Conservation (phyloP, 352 stramenopile species). For the Globisporangium paroecandrum region DNA sequence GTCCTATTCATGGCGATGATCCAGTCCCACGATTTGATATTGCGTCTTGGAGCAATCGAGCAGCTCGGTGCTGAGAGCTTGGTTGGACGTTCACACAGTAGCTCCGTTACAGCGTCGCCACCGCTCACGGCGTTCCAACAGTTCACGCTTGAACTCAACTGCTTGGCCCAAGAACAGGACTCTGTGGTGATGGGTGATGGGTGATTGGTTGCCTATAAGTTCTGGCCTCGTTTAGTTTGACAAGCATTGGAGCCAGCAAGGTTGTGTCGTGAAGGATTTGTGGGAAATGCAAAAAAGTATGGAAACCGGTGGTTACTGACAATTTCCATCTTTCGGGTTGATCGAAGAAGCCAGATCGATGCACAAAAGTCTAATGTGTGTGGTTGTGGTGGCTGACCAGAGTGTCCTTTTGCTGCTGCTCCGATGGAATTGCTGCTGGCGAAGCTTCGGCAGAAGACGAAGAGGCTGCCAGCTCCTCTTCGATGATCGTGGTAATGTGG, state of each 20-base stretch:
- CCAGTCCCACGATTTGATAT: background rate
- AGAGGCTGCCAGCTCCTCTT: slow-evolving; percentile 22
- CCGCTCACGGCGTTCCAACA: background rate
- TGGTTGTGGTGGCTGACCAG: slow-evolving; percentile 4
- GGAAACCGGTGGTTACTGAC: background rate
- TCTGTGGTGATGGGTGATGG: background rate
- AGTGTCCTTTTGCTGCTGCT: background rate
- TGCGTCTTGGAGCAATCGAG: background rate
- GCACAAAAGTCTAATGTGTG: slow-evolving; percentile 2
- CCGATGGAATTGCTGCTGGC: background rate
- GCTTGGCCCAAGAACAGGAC: background rate
- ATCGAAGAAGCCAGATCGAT: background rate
- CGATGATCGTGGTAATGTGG: slow-evolving; percentile 59
- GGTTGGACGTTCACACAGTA: no score
- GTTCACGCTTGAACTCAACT: background rate
- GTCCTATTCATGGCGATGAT: background rate
- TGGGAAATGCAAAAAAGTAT: background rate
- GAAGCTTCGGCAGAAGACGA: background rate
- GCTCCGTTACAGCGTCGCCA: background rate
- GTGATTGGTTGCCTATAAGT: background rate
- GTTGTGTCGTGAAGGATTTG: background rate
- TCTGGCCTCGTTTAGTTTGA: background rate
- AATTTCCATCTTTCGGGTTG: background rate
- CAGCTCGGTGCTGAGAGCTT: background rate
- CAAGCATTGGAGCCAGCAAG: background rate